Evolutionary conservation across 768 basidiomycete species (phyloP).

Genomic region (Tricholoma bakamatsutake): DNA sequence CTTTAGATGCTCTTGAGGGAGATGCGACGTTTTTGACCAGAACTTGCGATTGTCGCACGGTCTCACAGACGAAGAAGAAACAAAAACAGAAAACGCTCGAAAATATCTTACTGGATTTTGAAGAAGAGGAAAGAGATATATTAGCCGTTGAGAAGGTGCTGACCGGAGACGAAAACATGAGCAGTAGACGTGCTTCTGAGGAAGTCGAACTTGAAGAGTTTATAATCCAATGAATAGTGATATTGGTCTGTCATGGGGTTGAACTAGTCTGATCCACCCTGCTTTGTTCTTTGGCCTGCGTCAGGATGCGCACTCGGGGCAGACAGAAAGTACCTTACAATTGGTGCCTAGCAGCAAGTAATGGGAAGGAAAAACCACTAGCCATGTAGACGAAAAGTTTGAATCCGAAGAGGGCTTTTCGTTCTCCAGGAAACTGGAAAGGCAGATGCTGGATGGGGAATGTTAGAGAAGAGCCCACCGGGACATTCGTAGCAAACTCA

Average conservation of each 20-base stretch:
- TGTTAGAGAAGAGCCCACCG: slow-evolving; percentile 7
- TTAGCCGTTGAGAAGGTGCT: not conserved
- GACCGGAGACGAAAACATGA: slow-evolving; percentile 3
- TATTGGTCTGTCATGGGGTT: not conserved
- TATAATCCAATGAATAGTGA: slow-evolving; percentile 8
- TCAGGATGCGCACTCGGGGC: slow-evolving; percentile 1
- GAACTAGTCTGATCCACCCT: not conserved
- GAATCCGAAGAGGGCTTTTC: slow-evolving; percentile 40
- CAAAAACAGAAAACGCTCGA: slow-evolving; percentile 21
- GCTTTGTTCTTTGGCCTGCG: slow-evolving; percentile 35
- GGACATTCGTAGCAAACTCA: slow-evolving; percentile 1
- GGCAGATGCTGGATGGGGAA: slow-evolving; percentile 43
- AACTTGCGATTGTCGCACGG: slow-evolving; percentile 61
- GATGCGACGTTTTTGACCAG: slow-evolving; percentile 56
- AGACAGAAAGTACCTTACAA: slow-evolving; percentile 43
- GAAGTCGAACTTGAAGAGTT: slow-evolving; percentile 15
- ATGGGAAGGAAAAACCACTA: slow-evolving; percentile 62
- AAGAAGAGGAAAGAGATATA: slow-evolving; percentile 13
- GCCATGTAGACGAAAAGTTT: slow-evolving; percentile 45
- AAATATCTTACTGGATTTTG: slow-evolving; percentile 18
- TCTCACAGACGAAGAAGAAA: slow-evolving; percentile 32
- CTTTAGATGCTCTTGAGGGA: slow-evolving; percentile 62
- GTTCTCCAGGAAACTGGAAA: slow-evolving; percentile 47
- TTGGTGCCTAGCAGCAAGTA: slow-evolving; percentile 56
- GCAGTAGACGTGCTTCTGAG: not conserved